A percentile compares a stretch with the other conserved stretches of the same genome.
These are phyloP conservation scores for Xylaria grammica DNA, from an alignment of 495 filamentous ascomycete genomes.

Conservation along the genomic window DNA sequence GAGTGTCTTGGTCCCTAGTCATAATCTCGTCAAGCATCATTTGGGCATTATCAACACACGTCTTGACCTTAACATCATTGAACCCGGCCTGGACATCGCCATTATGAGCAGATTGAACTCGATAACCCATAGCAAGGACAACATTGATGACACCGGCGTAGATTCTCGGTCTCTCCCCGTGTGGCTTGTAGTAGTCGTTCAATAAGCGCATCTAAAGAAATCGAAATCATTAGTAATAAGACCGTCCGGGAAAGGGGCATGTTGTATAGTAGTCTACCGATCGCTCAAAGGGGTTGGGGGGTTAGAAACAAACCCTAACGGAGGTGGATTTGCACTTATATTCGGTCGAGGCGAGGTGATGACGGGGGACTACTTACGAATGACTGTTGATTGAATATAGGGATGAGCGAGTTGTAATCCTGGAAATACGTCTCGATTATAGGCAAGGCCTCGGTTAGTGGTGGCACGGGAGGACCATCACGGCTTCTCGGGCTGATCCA, in stretches of 20 bases:
- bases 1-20: conserved; percentile 35
- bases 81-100: conserved; percentile 26
- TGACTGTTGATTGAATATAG: conserved; percentile 33
- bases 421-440: conserved; percentile 37
- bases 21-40: conserved; percentile 38
- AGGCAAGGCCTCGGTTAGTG: conserved; percentile 33
- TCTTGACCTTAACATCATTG: conserved; percentile 27
- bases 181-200: conserved; percentile 31
- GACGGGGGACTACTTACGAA: conserved; percentile 19
- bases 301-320: neutral
- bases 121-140: conserved; percentile 36
- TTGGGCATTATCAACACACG: conserved; percentile 40
- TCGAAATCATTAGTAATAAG: neutral
- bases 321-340: neutral
- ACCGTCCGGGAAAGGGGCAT: neutral
- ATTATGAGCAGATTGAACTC: conserved; percentile 21
- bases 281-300: no score
- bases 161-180: conserved; percentile 27
- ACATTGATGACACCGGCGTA: conserved; percentile 38
- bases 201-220: conserved; percentile 28
- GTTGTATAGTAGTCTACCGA: no score
- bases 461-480: conserved; percentile 28
- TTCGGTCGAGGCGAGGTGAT: neutral
- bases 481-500: neutral
- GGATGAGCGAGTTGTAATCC: conserved; percentile 39